phyloP scores from a whole-genome alignment of 768 basidiomycete genomes.

The Boletus subparvulus region DNA sequence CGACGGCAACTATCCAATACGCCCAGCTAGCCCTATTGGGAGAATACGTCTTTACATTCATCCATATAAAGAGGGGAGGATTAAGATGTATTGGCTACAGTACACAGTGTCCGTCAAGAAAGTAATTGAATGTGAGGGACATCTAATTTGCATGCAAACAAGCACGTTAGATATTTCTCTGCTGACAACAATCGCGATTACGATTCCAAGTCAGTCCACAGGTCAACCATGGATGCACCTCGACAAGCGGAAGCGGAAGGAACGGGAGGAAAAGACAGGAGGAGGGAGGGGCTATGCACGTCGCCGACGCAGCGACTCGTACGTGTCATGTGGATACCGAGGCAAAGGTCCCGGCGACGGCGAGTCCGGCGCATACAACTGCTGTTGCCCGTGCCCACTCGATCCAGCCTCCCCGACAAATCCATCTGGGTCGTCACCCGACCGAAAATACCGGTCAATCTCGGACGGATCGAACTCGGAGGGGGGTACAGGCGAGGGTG shows the following conservation, averaged over 20 bases:
- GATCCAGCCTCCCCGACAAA: background rate
- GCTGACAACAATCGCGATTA: background rate
- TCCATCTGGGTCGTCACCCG: constrained; percentile 23
- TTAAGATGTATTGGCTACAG: background rate
- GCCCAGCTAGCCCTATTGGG: too few species aligned
- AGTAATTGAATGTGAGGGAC: constrained; percentile 5
- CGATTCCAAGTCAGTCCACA: constrained; percentile 29
- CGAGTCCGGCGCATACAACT: background rate
- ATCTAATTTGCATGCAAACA: constrained; percentile 2
- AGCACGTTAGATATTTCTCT: background rate
- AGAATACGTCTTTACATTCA: too few species aligned
- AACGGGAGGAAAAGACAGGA: too few species aligned
- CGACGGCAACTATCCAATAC: too few species aligned
- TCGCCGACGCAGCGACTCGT: constrained; percentile 13
- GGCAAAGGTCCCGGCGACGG: background rate
- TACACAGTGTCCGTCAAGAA: constrained; percentile 2
- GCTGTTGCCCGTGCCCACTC: background rate
- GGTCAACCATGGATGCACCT: background rate
- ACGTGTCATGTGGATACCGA: constrained; percentile 2
- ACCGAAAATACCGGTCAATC: constrained; percentile 73
- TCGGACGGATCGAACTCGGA: constrained; percentile 68
- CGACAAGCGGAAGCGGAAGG: background rate
- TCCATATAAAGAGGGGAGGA: too few species aligned
- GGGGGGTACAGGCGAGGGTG: constrained; percentile 38
- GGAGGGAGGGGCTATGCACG: background rate